Evolutionary conservation across 2,329 filamentous ascomycete species (phyloP).

Genomic region (Fusarium avenaceum): DNA sequence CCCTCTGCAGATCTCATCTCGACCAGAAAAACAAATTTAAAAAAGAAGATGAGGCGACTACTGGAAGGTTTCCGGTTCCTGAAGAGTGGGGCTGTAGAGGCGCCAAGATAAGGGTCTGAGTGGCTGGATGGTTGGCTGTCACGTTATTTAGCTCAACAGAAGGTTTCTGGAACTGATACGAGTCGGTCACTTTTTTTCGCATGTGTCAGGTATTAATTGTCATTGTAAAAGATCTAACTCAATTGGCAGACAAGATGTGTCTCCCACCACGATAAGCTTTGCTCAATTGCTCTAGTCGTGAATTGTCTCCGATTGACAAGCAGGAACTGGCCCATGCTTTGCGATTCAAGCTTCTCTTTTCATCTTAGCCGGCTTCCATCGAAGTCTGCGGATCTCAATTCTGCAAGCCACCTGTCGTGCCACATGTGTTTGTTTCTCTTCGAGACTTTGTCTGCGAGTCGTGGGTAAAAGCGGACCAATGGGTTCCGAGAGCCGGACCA

Average conservation of each 20-base stretch:
- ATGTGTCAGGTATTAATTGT: background rate
- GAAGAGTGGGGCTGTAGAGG: slow-evolving; percentile 22
- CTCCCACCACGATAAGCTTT: too few species aligned
- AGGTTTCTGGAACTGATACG: slow-evolving; percentile 27
- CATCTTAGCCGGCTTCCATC: too few species aligned
- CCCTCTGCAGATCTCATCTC: background rate
- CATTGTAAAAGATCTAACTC: background rate
- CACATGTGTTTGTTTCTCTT: background rate
- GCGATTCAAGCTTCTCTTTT: too few species aligned
- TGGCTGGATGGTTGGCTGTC: slow-evolving; percentile 23
- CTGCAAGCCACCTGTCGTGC: background rate
- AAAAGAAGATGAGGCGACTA: slow-evolving; percentile 4
- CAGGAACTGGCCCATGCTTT: too few species aligned
- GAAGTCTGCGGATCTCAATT: background rate
- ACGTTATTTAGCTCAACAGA: slow-evolving; percentile 29
- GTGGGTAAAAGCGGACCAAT: slow-evolving; percentile 7
- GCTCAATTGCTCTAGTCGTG: too few species aligned
- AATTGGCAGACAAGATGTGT: background rate
- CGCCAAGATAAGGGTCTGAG: slow-evolving; percentile 22
- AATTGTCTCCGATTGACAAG: background rate
- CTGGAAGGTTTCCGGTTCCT: slow-evolving; percentile 32
- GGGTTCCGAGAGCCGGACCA: slow-evolving; percentile 4
- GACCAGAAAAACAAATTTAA: background rate
- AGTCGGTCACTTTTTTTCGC: slow-evolving; percentile 9
- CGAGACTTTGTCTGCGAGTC: slow-evolving; percentile 1